A percentile compares a stretch with the other conserved stretches of the same genome.
phyloP scores from a whole-genome alignment of 352 stramenopile genomes.

The Phytophthora ohioensis region DNA sequence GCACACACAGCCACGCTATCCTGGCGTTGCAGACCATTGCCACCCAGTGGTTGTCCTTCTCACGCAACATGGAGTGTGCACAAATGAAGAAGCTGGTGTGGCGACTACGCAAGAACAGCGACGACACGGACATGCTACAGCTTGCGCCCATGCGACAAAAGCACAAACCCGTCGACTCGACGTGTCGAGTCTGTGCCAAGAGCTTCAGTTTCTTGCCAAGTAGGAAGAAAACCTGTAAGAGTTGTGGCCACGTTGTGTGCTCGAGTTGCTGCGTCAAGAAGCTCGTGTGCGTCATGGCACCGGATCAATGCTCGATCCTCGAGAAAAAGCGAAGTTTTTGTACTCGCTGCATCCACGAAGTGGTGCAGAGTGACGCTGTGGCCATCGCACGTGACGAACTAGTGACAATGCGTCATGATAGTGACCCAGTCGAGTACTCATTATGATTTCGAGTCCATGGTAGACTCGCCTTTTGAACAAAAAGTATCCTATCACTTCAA shows the following conservation, averaged over 20 bases:
- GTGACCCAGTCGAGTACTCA: constrained; percentile 23
- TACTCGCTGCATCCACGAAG: constrained; percentile 40
- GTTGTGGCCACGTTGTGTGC: constrained; percentile 34
- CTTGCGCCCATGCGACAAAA: constrained; percentile 15
- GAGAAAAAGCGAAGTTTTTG: constrained; percentile 43
- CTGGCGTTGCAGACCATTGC: constrained; percentile 37
- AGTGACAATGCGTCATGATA: constrained; percentile 13
- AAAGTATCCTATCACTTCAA: constrained; percentile 12
- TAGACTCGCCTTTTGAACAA: constrained; percentile 5
- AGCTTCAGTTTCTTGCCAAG: constrained; percentile 38
- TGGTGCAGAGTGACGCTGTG: constrained; percentile 29
- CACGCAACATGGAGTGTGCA: constrained; percentile 41
- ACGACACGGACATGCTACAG: constrained; percentile 23
- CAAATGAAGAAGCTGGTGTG: constrained; percentile 53
- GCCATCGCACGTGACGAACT: constrained; percentile 40
- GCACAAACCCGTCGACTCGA: constrained; percentile 20
- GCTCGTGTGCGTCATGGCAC: constrained; percentile 33
- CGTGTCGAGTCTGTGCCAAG: constrained; percentile 35
- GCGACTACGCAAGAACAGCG: constrained; percentile 41
- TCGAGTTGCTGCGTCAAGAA: constrained; percentile 43
- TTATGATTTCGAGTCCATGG: constrained; percentile 18
- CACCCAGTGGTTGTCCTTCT: constrained; percentile 41
- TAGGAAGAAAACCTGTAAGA: constrained; percentile 39
- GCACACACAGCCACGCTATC: constrained; percentile 22
- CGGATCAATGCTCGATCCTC: constrained; percentile 41